Evolutionary conservation across 2,329 filamentous ascomycete species (phyloP).

Genomic region (Hypoxylon sp.): DNA sequence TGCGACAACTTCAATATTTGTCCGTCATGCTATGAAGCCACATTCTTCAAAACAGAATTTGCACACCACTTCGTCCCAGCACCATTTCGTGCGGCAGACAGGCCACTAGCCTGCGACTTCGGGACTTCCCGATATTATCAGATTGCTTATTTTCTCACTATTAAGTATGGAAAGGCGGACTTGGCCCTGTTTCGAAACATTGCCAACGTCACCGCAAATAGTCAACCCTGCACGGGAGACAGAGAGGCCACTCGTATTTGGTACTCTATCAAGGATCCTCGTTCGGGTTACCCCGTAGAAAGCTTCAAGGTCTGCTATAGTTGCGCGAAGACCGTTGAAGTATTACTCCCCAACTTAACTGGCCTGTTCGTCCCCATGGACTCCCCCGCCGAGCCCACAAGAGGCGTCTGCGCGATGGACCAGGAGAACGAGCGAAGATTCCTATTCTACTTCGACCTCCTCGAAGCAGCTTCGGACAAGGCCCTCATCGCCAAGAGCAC

Average conservation of each 20-base stretch:
- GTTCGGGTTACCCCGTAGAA: constrained; percentile 73
- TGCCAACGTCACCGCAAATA: constrained; percentile 71
- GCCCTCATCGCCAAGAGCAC: constrained; percentile 62
- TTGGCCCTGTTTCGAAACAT: constrained; percentile 79
- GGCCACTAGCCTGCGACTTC: constrained; percentile 81
- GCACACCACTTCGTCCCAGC: constrained; percentile 75
- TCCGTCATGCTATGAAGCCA: constrained; percentile 79
- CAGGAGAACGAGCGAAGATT: constrained; percentile 64
- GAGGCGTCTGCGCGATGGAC: constrained; percentile 78
- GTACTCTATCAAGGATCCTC: constrained; percentile 81
- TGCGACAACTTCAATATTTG: constrained; percentile 84
- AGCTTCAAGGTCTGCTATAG: constrained; percentile 82
- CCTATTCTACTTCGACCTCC: constrained; percentile 70
- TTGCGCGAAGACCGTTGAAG: constrained; percentile 80
- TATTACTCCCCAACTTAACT: constrained; percentile 79
- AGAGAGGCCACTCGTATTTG: constrained; percentile 73
- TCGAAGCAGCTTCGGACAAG: constrained; percentile 70
- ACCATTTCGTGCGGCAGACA: constrained; percentile 69
- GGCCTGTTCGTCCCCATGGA: constrained; percentile 74
- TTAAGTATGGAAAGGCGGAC: constrained; percentile 77
- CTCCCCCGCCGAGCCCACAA: constrained; percentile 61
- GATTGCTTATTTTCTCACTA: constrained; percentile 84
- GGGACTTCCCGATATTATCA: constrained; percentile 84
- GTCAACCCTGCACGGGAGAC: constrained; percentile 71
- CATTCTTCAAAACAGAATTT: constrained; percentile 79